Conservation (phyloP, 2,329 filamentous ascomycete genomes). For the Aspergillus arachidicola region DNA sequence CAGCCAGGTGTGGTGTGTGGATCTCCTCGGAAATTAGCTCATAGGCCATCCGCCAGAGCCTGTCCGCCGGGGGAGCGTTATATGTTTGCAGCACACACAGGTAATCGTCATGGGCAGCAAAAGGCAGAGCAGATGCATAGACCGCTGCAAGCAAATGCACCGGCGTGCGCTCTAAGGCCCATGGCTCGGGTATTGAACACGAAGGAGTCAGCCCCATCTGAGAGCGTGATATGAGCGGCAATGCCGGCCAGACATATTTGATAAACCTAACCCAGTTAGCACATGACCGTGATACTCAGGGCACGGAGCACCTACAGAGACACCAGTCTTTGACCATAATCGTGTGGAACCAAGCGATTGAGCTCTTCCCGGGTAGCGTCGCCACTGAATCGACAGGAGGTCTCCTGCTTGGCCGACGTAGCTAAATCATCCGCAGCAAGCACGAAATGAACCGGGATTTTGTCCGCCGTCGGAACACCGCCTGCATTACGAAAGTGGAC, state of each 20-base stretch:
- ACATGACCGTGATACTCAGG: neutral
- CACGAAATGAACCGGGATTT: conserved; percentile 39
- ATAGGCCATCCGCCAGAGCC: conserved; percentile 35
- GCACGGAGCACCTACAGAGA: conserved; percentile 20
- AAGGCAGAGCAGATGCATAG: conserved; percentile 37
- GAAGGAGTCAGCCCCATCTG: conserved; percentile 26
- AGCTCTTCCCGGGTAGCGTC: conserved; percentile 21
- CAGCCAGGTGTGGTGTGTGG: conserved; percentile 34
- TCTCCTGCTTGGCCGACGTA: conserved; percentile 22
- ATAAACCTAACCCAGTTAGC: conserved; percentile 27
- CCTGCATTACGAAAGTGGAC: conserved; percentile 43
- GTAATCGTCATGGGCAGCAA: conserved; percentile 34
- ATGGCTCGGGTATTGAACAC: conserved; percentile 23
- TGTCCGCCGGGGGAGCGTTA: conserved; percentile 25
- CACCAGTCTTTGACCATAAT: conserved; percentile 28
- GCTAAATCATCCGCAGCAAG: conserved; percentile 28
- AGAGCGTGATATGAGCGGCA: conserved; percentile 36
- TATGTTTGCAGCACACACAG: conserved; percentile 33
- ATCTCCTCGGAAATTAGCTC: conserved; percentile 35
- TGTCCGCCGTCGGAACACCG: conserved; percentile 36
- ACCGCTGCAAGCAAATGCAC: conserved; percentile 35
- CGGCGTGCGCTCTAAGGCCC: conserved; percentile 24
- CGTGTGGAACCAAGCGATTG: conserved; percentile 23
- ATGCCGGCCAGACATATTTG: conserved; percentile 32
- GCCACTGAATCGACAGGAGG: conserved; percentile 10